Percentiles rank a stretch among this genome's conserved stretches.
Evolutionary conservation across 2,329 filamentous ascomycete genomes (phyloP).

Genomic region (Apiospora kogelbergensis): DNA sequence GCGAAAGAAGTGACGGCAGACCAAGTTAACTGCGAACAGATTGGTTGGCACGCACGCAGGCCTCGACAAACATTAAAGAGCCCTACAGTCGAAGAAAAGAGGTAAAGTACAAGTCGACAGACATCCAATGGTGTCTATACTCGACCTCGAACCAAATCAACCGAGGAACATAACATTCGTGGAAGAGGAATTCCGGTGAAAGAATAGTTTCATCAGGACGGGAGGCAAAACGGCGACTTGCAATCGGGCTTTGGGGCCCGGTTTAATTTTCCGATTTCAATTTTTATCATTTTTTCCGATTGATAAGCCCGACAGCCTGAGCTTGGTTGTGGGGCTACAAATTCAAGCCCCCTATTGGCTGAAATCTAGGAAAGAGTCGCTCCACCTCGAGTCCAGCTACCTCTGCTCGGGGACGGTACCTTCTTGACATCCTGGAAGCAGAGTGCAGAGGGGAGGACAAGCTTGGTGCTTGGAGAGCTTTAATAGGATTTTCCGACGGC

Average conservation of each 20-base stretch:
- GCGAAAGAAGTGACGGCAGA: constrained; percentile 21
- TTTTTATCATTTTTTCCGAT: background rate
- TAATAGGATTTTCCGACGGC: constrained; percentile 3
- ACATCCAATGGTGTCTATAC: background rate
- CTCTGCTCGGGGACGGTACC: background rate
- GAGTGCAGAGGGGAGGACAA: background rate
- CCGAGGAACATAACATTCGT: background rate
- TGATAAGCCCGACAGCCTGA: background rate
- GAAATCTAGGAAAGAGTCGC: background rate
- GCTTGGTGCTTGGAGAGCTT: background rate
- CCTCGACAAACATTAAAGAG: constrained; percentile 25
- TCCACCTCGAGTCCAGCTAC: background rate
- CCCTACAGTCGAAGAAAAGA: constrained; percentile 5
- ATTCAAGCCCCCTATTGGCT: background rate
- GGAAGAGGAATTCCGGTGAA: background rate
- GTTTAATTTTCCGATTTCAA: background rate
- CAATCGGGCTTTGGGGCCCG: background rate
- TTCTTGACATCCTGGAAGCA: too few species aligned
- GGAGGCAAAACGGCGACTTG: background rate
- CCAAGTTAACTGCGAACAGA: constrained; percentile 14
- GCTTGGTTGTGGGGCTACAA: background rate
- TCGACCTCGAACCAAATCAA: background rate
- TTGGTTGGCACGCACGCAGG: constrained; percentile 14
- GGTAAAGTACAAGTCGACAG: background rate
- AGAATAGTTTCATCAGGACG: background rate